phyloP scores from a whole-genome alignment of 2,329 filamentous ascomycete species.

The Dactylellina parvicollis region DNA sequence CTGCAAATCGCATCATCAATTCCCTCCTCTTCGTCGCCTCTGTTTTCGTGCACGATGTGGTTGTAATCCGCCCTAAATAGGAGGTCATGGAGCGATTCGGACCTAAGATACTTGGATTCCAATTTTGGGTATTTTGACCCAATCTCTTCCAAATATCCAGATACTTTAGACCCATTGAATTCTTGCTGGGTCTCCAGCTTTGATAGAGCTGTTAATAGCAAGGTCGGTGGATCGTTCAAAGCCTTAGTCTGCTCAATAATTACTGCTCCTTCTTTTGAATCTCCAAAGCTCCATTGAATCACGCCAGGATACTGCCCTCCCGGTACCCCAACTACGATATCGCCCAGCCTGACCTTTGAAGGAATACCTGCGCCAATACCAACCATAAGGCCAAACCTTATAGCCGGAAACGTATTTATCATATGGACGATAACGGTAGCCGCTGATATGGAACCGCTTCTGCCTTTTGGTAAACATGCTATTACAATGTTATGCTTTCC shows the following conservation, averaged over 20 bases:
- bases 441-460: neutral
- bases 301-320: conserved; percentile 50
- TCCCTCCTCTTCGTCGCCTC: conserved; percentile 4
- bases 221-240: neutral
- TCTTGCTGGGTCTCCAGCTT: neutral
- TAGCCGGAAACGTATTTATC: conserved; percentile 19
- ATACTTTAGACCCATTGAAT: neutral
- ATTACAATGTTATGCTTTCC: conserved; percentile 21
- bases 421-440: conserved; percentile 9
- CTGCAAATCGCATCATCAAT: neutral
- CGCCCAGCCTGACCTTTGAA: conserved; percentile 54
- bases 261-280: conserved; percentile 22
- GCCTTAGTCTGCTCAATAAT: neutral
- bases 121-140: conserved; percentile 3
- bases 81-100: neutral
- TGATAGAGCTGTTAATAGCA: neutral
- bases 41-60: neutral
- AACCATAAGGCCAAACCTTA: conserved; percentile 25
- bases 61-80: conserved; percentile 1
- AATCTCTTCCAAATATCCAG: conserved; percentile 1
- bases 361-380: conserved; percentile 36
- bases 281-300: conserved; percentile 58
- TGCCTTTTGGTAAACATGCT: conserved; percentile 15
- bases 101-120: neutral
- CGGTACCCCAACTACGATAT: conserved; percentile 57